Base-by-base conservation (phyloP, 2,329 filamentous ascomycete genomes). In the Fusarium sp. region DNA sequence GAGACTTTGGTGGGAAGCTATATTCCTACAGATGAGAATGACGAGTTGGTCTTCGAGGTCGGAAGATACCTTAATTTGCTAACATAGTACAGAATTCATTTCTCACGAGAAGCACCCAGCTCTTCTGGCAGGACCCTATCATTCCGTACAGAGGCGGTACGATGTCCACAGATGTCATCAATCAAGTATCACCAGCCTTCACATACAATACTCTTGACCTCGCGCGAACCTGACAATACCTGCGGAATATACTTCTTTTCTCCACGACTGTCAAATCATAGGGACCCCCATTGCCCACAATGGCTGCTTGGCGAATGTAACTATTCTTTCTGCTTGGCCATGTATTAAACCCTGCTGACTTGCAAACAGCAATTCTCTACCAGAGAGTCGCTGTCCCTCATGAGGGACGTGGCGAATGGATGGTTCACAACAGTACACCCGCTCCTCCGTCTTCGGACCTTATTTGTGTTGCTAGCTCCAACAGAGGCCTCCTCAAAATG, bases 391-490 rank as follows among this genome's bases (percentile, higher is more conserved):
- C 77, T 23, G 74, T 82, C 35, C 76, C 73, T 10, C 76, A 77
- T n/a, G 69, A 75, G 11, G 61, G 69, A 12, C 77, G 62, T 9
- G 68, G 76, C 23, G 75, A 80, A 43, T 82, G 79, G 78, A 60
- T 80, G 32, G 82, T 85, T 25, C 81, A 85, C 67, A 80, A 80
- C n/a, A 83, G 83, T 25, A 83, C 83, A 2, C 78, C 85, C 1
- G 86, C 86, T 0, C 85, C 86, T 0, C 57, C 80, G 1, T 78
- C 79, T 4, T 84, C 85, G 9, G 68, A 80, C 37, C 62, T 85
- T 3, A 73, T 85, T 43, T 88, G 86, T 76, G 80, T 86, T 9
- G 78, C 88, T 47, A 88, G 87, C 47, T 86, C 87, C 3, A 85
- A 81, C 72, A 76, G 78, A 4, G 88, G 87, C n/a, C 80, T 90